These are phyloP conservation scores for Melaleuca alternifolia DNA, from an alignment of 345 rosid genomes.

Conservation along the genomic window DNA sequence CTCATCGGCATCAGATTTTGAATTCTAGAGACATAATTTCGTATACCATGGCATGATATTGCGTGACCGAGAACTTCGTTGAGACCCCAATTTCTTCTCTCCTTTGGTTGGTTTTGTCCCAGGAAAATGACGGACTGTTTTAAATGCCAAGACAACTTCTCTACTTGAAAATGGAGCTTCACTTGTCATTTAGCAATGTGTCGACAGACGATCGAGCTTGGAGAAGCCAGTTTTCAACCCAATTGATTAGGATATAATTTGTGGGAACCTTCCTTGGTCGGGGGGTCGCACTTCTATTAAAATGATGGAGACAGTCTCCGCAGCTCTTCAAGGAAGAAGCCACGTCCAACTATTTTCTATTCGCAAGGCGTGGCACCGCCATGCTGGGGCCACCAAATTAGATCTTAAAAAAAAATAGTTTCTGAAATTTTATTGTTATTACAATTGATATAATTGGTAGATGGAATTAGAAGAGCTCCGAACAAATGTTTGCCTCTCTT, in stretches of 20 bases:
- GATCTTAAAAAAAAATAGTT: not conserved
- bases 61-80: not conserved
- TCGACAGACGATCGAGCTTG: not conserved
- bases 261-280: not conserved
- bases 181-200: not conserved
- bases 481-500: not conserved
- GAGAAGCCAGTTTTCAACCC: not conserved
- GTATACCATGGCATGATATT: not conserved
- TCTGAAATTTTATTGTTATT: not conserved
- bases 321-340: not conserved
- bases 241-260: not conserved
- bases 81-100: not conserved
- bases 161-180: not conserved
- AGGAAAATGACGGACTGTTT: not conserved
- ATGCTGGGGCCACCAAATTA: not conserved
- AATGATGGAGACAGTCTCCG: not conserved
- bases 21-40: not conserved
- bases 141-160: not conserved
- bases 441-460: not conserved
- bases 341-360: not conserved
- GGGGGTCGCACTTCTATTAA: not conserved
- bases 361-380: not conserved
- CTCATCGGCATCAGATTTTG: no score
- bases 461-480: not conserved
- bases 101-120: not conserved